Percentiles rank a stretch among this genome's conserved stretches.
phyloP scores from a whole-genome alignment of 2,329 filamentous ascomycete genomes.

The Cercospora sp. region DNA sequence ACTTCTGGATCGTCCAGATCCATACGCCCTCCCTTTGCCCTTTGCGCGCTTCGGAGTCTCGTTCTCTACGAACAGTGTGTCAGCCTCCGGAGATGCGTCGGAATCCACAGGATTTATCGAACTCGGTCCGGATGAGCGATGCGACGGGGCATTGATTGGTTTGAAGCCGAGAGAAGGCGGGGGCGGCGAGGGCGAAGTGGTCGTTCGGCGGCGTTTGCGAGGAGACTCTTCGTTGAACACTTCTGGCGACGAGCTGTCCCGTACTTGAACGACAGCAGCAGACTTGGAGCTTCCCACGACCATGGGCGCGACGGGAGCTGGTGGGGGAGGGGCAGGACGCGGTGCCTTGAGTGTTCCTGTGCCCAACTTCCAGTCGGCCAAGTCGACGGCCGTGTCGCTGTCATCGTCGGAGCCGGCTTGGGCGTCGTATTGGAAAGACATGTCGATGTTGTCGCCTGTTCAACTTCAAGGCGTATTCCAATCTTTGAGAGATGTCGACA shows the following conservation, averaged over 20 bases:
- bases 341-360: slow-evolving; percentile 8
- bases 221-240: slow-evolving; percentile 2
- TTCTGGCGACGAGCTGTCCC: slow-evolving; percentile 20
- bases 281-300: not conserved
- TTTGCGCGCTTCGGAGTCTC: slow-evolving; percentile 10
- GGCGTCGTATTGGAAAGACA: slow-evolving; percentile 33
- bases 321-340: not conserved
- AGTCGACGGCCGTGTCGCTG: slow-evolving; percentile 24
- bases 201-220: slow-evolving; percentile 15
- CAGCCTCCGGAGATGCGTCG: slow-evolving; percentile 10
- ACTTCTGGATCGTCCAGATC: not conserved
- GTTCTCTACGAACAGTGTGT: slow-evolving; percentile 12
- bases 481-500: not conserved
- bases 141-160: slow-evolving; percentile 22
- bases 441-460: slow-evolving; percentile 15
- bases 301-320: slow-evolving; percentile 30
- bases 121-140: slow-evolving; percentile 9
- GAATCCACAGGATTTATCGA: slow-evolving; percentile 18
- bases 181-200: slow-evolving; percentile 10
- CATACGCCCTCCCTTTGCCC: slow-evolving; percentile 6
- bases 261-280: slow-evolving; percentile 8
- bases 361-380: slow-evolving; percentile 32
- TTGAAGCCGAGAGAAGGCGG: slow-evolving; percentile 18
- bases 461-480: not conserved
- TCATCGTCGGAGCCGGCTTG: slow-evolving; percentile 33